Percentiles rank a stretch among this genome's conserved stretches.
Evolutionary conservation across 2,329 filamentous ascomycete species (phyloP).

Genomic region (Polytolypa hystricis): DNA sequence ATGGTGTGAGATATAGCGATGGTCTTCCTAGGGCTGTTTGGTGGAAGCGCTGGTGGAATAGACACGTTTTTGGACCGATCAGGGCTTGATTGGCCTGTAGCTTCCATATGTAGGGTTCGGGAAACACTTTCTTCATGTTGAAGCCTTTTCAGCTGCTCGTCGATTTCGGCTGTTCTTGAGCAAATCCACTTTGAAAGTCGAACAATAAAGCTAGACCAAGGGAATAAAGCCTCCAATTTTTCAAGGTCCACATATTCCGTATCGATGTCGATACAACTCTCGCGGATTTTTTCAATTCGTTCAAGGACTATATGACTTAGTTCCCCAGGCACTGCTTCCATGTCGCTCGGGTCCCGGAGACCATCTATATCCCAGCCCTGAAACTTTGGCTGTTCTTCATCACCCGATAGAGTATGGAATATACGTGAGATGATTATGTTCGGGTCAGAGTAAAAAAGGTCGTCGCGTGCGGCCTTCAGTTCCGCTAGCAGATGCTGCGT

Average conservation of each 20-base stretch:
- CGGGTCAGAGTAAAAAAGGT: background rate
- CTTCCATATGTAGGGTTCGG: conserved; percentile 11
- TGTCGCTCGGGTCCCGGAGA: conserved; percentile 4
- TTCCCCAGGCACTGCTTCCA: conserved; percentile 4
- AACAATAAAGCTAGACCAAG: conserved; percentile 40
- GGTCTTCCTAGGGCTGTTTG: background rate
- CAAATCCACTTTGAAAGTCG: conserved; percentile 38
- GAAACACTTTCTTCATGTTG: conserved; percentile 31
- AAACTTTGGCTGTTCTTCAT: conserved; percentile 2
- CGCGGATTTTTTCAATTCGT: conserved; percentile 4
- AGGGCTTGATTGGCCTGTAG: conserved; percentile 23
- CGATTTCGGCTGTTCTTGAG: conserved; percentile 35
- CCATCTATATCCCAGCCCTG: conserved; percentile 10
- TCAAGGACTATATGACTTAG: conserved; percentile 4
- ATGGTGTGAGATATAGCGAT: background rate
- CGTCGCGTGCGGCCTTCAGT: background rate
- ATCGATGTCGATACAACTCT: background rate
- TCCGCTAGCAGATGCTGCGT: conserved; percentile 10
- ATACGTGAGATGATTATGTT: conserved; percentile 4
- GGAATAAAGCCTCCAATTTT: conserved; percentile 34
- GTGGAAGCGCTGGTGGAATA: background rate
- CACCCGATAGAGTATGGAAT: conserved; percentile 5
- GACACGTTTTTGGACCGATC: conserved; percentile 6
- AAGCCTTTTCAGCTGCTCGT: conserved; percentile 28
- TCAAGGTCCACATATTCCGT: conserved; percentile 29